Percentiles rank a stretch among this genome's conserved stretches.
Conservation (phyloP, 2,329 filamentous ascomycete species). For the Elsinoe perseae region DNA sequence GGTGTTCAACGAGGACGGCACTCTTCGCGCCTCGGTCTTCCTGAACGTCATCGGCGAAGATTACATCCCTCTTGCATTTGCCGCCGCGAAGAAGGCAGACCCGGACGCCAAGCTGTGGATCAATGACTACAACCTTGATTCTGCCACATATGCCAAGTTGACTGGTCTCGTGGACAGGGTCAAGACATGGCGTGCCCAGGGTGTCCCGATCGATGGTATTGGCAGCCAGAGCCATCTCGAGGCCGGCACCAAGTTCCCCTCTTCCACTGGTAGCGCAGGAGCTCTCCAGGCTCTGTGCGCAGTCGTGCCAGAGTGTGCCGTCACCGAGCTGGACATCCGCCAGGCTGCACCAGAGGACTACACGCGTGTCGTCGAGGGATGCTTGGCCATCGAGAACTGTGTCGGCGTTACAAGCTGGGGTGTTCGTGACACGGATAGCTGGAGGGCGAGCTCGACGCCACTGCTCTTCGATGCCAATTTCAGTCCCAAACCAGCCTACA, state of each 20-base stretch:
- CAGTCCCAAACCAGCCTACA: constrained; percentile 37
- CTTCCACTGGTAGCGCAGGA: constrained; percentile 38
- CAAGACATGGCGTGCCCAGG: constrained; percentile 54
- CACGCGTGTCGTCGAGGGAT: constrained; percentile 47
- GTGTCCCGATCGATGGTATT: constrained; percentile 59
- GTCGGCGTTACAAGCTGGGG: constrained; percentile 60
- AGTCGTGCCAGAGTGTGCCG: constrained; percentile 49
- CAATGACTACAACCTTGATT: constrained; percentile 62
- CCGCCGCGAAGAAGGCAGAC: constrained; percentile 58
- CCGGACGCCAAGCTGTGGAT: constrained; percentile 64
- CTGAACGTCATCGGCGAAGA: constrained; percentile 60
- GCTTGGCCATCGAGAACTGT: constrained; percentile 51
- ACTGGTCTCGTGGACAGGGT: constrained; percentile 51
- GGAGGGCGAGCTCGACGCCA: constrained; percentile 33
- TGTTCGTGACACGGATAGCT: constrained; percentile 37
- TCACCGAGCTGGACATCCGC: constrained; percentile 63
- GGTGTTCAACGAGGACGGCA: constrained; percentile 43
- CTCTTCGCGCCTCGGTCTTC: constrained; percentile 59
- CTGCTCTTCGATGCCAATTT: constrained; percentile 38
- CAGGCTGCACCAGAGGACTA: constrained; percentile 51
- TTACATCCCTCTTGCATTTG: constrained; percentile 63
- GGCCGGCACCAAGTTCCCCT: constrained; percentile 29
- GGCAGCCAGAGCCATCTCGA: constrained; percentile 52
- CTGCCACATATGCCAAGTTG: constrained; percentile 51
- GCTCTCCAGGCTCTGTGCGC: constrained; percentile 49